A percentile compares a stretch with the other conserved stretches of the same genome.
phyloP scores from a whole-genome alignment of 306 rosid genomes.

The Fragaria vesca region DNA sequence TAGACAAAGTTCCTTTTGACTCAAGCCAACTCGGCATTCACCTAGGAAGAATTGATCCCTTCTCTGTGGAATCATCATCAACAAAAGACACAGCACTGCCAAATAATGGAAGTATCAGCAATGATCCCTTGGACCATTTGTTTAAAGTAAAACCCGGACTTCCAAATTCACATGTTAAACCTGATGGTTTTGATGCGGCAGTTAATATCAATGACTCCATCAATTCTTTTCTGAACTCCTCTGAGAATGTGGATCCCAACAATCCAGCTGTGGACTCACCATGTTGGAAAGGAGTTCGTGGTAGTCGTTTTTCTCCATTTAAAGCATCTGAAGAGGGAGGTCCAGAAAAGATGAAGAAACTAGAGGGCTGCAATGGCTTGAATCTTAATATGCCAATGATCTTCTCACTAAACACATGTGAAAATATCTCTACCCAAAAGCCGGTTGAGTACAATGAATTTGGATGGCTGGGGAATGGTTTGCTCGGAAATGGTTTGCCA shows the following conservation, averaged over 20 bases:
- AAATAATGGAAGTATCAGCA: constrained; percentile 28
- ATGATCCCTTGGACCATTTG: constrained; percentile 33
- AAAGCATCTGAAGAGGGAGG: constrained; percentile 34
- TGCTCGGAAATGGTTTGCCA: constrained; percentile 37
- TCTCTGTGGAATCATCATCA: constrained; percentile 21
- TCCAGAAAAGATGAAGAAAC: constrained; percentile 35
- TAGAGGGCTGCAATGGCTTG: constrained; percentile 31
- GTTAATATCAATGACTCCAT: constrained; percentile 37
- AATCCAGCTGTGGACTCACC: constrained; percentile 89
- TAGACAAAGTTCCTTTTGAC: constrained; percentile 34
- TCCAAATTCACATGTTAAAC: constrained; percentile 35
- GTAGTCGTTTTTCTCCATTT: constrained; percentile 42
- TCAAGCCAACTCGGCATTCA: constrained; percentile 38
- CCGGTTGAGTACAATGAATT: constrained; percentile 28
- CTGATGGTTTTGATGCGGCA: constrained; percentile 42
- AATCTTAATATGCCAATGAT: constrained; percentile 38
- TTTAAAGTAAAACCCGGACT: constrained; percentile 39
- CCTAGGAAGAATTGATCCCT: constrained; percentile 47
- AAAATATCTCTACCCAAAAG: constrained; percentile 33
- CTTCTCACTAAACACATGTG: constrained; percentile 28
- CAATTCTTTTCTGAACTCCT: constrained; percentile 46
- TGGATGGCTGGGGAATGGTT: constrained; percentile 39
- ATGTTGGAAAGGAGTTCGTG: constrained; percentile 91
- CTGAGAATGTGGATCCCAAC: constrained; percentile 57
- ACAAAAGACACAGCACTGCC: constrained; percentile 40